Conservation (phyloP, 306 rosid species). For the Quillaja saponaria region DNA sequence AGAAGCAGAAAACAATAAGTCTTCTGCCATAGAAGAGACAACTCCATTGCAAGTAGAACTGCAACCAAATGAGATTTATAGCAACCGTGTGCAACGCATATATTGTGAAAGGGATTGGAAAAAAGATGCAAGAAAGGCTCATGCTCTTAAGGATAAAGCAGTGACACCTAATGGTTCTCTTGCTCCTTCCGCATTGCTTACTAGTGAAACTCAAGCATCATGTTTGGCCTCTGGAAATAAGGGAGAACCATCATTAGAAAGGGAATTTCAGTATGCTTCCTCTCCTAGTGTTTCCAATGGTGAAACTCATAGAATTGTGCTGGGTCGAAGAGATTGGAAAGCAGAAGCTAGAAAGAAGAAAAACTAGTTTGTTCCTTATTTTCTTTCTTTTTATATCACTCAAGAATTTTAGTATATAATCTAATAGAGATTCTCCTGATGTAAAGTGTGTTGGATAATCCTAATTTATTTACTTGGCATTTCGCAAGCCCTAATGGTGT, state of each 20-base stretch:
- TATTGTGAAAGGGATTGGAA: constrained; percentile 78
- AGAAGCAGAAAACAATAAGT: constrained; percentile 56
- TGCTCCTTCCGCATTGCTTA: constrained; percentile 31
- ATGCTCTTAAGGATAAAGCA: constrained; percentile 40
- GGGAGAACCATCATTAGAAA: constrained; percentile 34
- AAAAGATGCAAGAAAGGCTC: constrained; percentile 77
- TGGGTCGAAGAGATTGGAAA: constrained; percentile 81
- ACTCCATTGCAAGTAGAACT: constrained; percentile 32
- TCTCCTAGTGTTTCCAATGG: constrained; percentile 28
- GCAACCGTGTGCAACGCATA: constrained; percentile 42
- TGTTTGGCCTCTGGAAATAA: constrained; percentile 33
- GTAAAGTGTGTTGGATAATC: constrained; percentile 30
- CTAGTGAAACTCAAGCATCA: constrained; percentile 37
- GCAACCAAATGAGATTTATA: constrained; percentile 35
- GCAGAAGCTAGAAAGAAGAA: constrained; percentile 87
- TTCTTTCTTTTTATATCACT: neutral
- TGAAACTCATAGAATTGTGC: constrained; percentile 42
- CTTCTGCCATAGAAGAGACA: constrained; percentile 39
- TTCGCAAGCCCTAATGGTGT: neutral
- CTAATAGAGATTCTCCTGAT: constrained; percentile 24
- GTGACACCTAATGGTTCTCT: constrained; percentile 35
- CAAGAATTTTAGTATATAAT: constrained; percentile 31
- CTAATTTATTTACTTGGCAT: constrained; percentile 7
- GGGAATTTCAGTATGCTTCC: constrained; percentile 34
- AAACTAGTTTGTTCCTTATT: constrained; percentile 30